These are phyloP conservation scores for Boletus holoroseus DNA, from an alignment of 1,284 basidiomycete genomes.

Conservation along the genomic window DNA sequence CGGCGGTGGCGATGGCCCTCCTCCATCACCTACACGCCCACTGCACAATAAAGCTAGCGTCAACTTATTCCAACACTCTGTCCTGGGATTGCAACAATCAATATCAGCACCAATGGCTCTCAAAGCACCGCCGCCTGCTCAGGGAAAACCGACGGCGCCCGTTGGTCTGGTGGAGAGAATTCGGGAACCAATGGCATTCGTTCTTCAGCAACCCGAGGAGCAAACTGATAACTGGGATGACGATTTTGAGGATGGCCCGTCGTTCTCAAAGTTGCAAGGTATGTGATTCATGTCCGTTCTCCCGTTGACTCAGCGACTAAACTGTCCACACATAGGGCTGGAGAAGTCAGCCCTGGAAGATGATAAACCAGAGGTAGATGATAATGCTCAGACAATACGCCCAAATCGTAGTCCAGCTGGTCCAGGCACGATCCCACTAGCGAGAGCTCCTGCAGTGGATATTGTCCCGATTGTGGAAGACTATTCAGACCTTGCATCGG, in stretches of 20 bases:
- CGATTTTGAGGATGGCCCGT: conserved; percentile 93
- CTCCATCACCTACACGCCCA: conserved; percentile 40
- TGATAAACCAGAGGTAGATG: conserved; percentile 59
- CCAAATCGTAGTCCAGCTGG: conserved; percentile 62
- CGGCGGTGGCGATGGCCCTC: conserved; percentile 31
- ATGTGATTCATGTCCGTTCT: conserved; percentile 3
- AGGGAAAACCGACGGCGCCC: conserved; percentile 26
- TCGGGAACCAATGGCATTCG: conserved; percentile 49
- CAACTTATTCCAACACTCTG: conserved; percentile 30
- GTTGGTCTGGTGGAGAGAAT: conserved; percentile 51
- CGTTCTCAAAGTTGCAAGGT: conserved; percentile 80
- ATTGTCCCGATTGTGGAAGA: conserved; percentile 76
- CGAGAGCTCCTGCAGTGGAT: conserved; percentile 53
- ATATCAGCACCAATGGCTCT: conserved; percentile 28
- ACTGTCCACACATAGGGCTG: conserved; percentile 41
- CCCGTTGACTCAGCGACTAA: neutral
- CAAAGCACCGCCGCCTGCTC: conserved; percentile 21
- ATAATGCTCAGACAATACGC: conserved; percentile 73
- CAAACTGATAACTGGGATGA: conserved; percentile 96
- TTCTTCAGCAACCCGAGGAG: conserved; percentile 66
- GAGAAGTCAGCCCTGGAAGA: conserved; percentile 58
- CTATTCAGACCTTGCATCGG: conserved; percentile 78
- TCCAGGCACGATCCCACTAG: conserved; percentile 46
- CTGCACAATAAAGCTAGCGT: conserved; percentile 30
- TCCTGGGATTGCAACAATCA: conserved; percentile 33